Base-by-base conservation (phyloP, 225 moss, liverwort and hornwort genomes). In the Sphagnum contortum region DNA sequence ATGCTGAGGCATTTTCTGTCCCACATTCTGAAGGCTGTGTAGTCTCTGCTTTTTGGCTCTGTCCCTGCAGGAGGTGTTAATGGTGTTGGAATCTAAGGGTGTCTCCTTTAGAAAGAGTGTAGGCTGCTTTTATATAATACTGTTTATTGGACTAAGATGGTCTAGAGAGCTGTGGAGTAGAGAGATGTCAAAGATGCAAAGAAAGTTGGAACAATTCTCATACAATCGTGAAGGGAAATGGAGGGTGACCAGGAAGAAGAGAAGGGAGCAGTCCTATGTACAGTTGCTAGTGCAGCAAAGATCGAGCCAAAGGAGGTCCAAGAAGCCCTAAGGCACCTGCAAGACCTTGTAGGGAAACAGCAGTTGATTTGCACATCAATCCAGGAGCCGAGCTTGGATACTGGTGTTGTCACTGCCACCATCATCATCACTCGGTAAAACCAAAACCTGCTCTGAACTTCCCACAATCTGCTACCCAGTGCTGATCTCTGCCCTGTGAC, bases 341-440 rank as follows among this genome's bases (percentile, higher is more conserved):
- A 68, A 59, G 49, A 64, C 51, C 50, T 63, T 3, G 49, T 77
- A 66, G 80, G 80, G 0, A 75, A 79, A 12, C 8, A 76, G 2
- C 79, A 74, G 63, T 49, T 79, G 2, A 50, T 74, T 7, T 60
- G 68, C 5, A 71, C 44, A 9, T 13, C 63, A 45, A 60, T 76
- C 3, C 68, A 52, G 14, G 79, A 75, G 44, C 69, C 80, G 0
- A 62, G 63, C 66, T 62, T 75, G 60, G 77, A 75, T 70, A 63
- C 50, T 5, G 64, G 72, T 55, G 64, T 72, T 9, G 65, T 61
- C 45, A 69, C 80, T 59, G 77, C 75, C 29, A 73, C 75, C 44
- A 74, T 84, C 12, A 77, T 84, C 48, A 70, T 80, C 48, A 73
- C 75, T 9, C 63, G 79, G 83, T 80, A 76, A 62, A n/a, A 29